A percentile compares a stretch with the other conserved stretches of the same genome.
Evolutionary conservation across 306 rosid genomes (phyloP).

Genomic region (Alnus rubra): DNA sequence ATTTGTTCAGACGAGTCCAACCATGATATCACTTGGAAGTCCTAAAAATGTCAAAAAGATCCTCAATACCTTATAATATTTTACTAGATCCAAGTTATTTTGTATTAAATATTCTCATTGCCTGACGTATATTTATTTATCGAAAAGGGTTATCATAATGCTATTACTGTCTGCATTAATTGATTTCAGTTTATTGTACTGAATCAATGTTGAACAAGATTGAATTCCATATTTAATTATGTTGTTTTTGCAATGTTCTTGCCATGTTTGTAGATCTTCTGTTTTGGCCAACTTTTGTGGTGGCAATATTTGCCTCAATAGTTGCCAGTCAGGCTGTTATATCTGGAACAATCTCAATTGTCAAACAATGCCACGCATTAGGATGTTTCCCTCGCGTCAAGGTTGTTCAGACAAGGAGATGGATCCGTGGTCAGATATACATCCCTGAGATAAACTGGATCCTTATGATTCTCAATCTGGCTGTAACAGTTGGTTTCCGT

Average conservation of each 20-base stretch:
- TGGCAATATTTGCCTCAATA: conserved; percentile 65
- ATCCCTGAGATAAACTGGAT: conserved; percentile 91
- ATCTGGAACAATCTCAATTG: conserved; percentile 62
- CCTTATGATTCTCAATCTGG: conserved; percentile 75
- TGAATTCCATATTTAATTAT: background rate
- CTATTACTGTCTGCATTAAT: background rate
- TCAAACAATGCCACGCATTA: conserved; percentile 77
- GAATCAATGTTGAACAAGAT: conserved; percentile 1
- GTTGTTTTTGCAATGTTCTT: conserved; percentile 33
- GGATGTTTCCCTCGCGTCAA: conserved; percentile 87
- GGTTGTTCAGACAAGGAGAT: conserved; percentile 73
- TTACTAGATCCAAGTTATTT: background rate
- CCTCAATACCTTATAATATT: background rate
- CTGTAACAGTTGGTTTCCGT: conserved; percentile 59
- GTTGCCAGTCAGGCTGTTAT: conserved; percentile 80
- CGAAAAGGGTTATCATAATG: background rate
- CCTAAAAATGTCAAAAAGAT: background rate
- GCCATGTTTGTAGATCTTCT: conserved; percentile 62
- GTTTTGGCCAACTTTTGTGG: conserved; percentile 73
- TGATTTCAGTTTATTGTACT: background rate
- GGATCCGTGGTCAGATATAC: conserved; percentile 78
- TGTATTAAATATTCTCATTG: background rate
- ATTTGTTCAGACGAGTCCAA: background rate
- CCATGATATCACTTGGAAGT: conserved; percentile 2
- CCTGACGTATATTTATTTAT: background rate